Base-by-base conservation (phyloP, 2,329 filamentous ascomycete species). In the Calcarisporium arbuscula region DNA sequence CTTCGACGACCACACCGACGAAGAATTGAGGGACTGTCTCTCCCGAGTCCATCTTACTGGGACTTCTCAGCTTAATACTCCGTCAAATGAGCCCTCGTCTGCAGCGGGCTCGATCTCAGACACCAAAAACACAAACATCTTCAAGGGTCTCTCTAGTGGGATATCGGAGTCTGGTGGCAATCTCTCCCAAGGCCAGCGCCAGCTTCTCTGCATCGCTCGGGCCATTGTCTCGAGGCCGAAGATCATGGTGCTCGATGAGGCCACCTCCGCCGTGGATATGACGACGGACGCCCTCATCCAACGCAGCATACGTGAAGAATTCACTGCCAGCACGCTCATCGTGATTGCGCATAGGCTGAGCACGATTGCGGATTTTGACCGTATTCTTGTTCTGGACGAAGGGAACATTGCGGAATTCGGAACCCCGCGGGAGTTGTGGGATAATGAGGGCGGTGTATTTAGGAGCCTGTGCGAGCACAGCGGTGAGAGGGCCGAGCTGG, bases 161-260 rank as follows among this genome's bases (percentile, higher is more conserved):
- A 74, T 87, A 42, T 76, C 79, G 3, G 80, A 85, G 54, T 80
- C 80, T 15, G 83, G 83, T 0, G 69, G 82, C 5, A 88, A 87
- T 53, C 67, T 87, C 15, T 84, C 80, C 0, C 82, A 85, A 52
- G 82, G 82, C 19, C 82, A 87, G 55, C 72, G 82, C 3, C 82
- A 87, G 56, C 77, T 87, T 1, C 71, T 87, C 25, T 86, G 82
- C 49, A 73, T 86, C 4, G 82, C 82, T 2, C 78, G 77, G 35
- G 82, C 78, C 34, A 85, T 87, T 45, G 76, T 86, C 16, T 70
- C 75, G 0, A 70, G 79, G 0, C 82, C 83, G 3, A 81, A 82
- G 51, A 77, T 89, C 47, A 82, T 89, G 74, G 77, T 89, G 2
- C 70, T 88, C 2, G 84, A 89, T 52, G 84, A 89, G 60, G 84